A percentile compares a stretch with the other conserved stretches of the same genome.
phyloP scores from a whole-genome alignment of 1,284 basidiomycete species.

The Flammula alnicola region DNA sequence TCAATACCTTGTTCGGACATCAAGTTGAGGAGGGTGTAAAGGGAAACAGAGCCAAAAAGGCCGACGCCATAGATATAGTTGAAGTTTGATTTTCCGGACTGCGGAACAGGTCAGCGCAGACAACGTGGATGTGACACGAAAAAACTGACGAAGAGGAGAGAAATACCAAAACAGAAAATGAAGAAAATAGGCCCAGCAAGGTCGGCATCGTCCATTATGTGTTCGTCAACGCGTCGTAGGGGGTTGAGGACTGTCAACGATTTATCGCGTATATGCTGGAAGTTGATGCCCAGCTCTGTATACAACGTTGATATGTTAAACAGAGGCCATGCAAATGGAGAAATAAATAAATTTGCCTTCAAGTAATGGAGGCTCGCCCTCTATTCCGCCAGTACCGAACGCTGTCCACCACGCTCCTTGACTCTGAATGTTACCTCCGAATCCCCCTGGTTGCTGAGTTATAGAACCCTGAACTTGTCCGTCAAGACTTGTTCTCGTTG shows the following conservation, averaged over 20 bases:
- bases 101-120: constrained; percentile 14
- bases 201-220: constrained; percentile 99
- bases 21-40: constrained; percentile 95
- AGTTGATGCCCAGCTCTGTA: constrained; percentile 96
- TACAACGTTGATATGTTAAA: constrained; percentile 9
- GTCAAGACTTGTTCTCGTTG: constrained; percentile 74
- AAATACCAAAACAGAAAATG: constrained; percentile 91
- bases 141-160: constrained; percentile 82
- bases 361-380: constrained; percentile 91
- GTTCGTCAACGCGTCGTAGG: constrained; percentile 83
- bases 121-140: constrained; percentile 7
- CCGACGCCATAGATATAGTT: constrained; percentile 99
- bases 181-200: constrained; percentile 96
- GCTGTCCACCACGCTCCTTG: constrained; percentile 90
- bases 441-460: constrained; percentile 50
- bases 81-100: constrained; percentile 99
- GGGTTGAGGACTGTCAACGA: constrained; percentile 96
- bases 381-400: constrained; percentile 94
- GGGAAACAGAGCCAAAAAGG: constrained; percentile 90
- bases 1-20: constrained; percentile 98
- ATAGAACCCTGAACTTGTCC: constrained; percentile 67
- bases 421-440: constrained; percentile 74
- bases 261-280: constrained; percentile 93
- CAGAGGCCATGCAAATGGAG: neutral
- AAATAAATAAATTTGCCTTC: constrained; percentile 66